These are phyloP conservation scores for Neocucurbitaria cava DNA, from an alignment of 2,329 filamentous ascomycete genomes.

Conservation along the genomic window DNA sequence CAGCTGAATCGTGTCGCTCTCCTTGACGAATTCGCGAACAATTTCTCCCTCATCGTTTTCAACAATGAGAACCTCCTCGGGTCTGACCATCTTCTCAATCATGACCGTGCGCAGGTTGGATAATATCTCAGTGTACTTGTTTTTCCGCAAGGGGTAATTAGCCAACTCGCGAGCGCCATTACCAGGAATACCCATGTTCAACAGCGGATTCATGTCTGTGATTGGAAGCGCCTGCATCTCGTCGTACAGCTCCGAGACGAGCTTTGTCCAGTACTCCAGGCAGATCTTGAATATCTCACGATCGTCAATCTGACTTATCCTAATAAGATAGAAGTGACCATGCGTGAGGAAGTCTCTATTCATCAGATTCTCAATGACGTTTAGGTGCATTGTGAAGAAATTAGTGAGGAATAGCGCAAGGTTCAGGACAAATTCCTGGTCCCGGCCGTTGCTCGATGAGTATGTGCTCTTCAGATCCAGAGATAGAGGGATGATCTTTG, in stretches of 20 bases:
- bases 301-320: constrained; percentile 98
- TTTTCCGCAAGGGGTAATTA: constrained; percentile 93
- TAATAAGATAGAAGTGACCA: constrained; percentile 96
- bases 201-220: constrained; percentile 87
- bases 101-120: constrained; percentile 95
- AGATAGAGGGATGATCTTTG: constrained; percentile 88
- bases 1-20: constrained; percentile 97
- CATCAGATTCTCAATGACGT: constrained; percentile 92
- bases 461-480: constrained; percentile 93
- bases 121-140: constrained; percentile 95
- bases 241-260: constrained; percentile 97
- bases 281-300: constrained; percentile 99
- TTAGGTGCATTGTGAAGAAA: constrained; percentile 93
- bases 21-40: constrained; percentile 98
- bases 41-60: constrained; percentile 99
- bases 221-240: constrained; percentile 98
- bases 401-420: constrained; percentile 94
- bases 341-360: constrained; percentile 95
- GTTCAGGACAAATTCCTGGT: constrained; percentile 98
- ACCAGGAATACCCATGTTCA: constrained; percentile 78
- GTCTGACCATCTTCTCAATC: constrained; percentile 99
- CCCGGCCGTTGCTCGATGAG: constrained; percentile 85
- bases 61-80: constrained; percentile 98
- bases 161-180: constrained; percentile 88
- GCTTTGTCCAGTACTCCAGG: constrained; percentile 98